Evolutionary conservation across 2,329 filamentous ascomycete genomes (phyloP).

Genomic region (Epichloe elymi): DNA sequence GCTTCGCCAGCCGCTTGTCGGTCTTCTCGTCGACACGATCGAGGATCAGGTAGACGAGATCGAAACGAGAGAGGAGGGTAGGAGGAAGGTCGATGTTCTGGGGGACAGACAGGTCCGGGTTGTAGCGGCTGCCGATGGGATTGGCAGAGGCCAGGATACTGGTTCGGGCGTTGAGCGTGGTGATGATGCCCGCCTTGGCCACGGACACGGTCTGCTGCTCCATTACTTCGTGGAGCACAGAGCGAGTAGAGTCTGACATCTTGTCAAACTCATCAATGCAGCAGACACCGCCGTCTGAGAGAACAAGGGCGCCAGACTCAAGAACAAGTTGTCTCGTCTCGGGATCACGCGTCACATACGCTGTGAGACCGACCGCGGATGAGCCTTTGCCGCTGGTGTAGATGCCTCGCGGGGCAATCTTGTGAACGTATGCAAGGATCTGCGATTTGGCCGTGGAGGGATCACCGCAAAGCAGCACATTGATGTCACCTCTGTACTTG

Average conservation of each 20-base stretch:
- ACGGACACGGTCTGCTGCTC: constrained; percentile 79
- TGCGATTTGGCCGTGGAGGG: constrained; percentile 96
- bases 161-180: constrained; percentile 88
- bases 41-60: constrained; percentile 90
- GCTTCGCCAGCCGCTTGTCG: constrained; percentile 79
- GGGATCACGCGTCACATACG: constrained; percentile 68
- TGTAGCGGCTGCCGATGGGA: constrained; percentile 95
- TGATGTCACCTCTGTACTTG: constrained; percentile 94
- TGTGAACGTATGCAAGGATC: constrained; percentile 86
- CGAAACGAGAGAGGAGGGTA: constrained; percentile 88
- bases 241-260: constrained; percentile 68
- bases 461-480: constrained; percentile 90
- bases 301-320: constrained; percentile 65
- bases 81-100: constrained; percentile 97
- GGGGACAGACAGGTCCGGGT: constrained; percentile 85
- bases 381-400: constrained; percentile 75
- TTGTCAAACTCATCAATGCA: constrained; percentile 82
- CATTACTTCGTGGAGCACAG: constrained; percentile 79
- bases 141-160: constrained; percentile 95
- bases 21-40: constrained; percentile 84
- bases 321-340: constrained; percentile 70
- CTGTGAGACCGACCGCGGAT: constrained; percentile 69
- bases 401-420: constrained; percentile 81
- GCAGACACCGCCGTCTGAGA: constrained; percentile 72
- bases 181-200: constrained; percentile 88